Evolutionary conservation across 495 filamentous ascomycete species (phyloP), one percentile per base, ranked within the genome.

Genomic region (Aspergillus bridgeri): DNA sequence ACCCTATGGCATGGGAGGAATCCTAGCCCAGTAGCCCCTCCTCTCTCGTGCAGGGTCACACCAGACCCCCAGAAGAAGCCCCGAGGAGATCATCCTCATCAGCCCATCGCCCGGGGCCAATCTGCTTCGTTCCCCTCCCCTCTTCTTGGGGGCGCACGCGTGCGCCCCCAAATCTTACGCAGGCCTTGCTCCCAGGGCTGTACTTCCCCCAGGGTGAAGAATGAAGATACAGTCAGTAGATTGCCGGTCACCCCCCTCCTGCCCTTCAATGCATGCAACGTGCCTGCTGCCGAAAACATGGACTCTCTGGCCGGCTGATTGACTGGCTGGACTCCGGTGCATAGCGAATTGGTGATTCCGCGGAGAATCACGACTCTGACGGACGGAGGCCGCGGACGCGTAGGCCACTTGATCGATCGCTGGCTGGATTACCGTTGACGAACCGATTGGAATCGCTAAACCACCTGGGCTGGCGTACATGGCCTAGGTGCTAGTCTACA

Each of bases 1-100:
- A 56, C 54, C 54, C 27, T 49, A 11, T 43, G 51, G 19, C 17
- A 53, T n/a, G n/a, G n/a, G n/a, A n/a, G n/a, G 51, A 22, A 53
- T 22, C 33, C 33, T 15, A 38, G 33, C 33, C 33, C 33, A 15
- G 33, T 38, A 15, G 33, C 33, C 33, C 33, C 33, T 38, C 33
- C 11, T 38, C 33, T 38, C 33, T 38, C 33, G 33, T 9, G 3
- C 33, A 38, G 33, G 33, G 33, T 38, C 2, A 38, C 33, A 38
- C 33, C 33, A 15, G 33, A 4, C 8, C 33, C 33, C 33, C 33
- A 15, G 17, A 38, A 38, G 33, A 38, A 38, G 33, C 11, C 33
- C 33, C 33, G 33, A 38, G 33, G 9, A 38, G 33, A 38, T 38
- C 33, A 38, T 38, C 33, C 33, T 38, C 33, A 38, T 38, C 33